phyloP scores from a whole-genome alignment of 2,329 filamentous ascomycete species.

The Alternaria burnsii region DNA sequence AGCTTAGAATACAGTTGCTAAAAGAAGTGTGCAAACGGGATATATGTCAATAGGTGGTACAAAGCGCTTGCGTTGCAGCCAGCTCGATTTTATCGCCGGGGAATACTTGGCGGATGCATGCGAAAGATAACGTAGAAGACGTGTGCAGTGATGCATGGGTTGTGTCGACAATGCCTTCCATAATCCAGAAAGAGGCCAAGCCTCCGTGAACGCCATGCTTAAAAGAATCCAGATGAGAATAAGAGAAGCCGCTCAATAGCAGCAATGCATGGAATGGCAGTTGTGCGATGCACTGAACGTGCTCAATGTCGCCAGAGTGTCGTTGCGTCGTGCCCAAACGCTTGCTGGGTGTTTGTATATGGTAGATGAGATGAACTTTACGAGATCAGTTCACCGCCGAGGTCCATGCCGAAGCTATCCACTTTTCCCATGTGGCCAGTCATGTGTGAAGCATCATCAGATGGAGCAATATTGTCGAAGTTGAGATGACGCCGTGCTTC shows the following conservation, averaged over 20 bases:
- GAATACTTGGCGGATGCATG: conserved; percentile 15
- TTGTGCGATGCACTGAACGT: conserved; percentile 10
- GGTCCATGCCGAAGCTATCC: conserved; percentile 69
- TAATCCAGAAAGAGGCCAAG: conserved; percentile 8
- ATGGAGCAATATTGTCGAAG: conserved; percentile 77
- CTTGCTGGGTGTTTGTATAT: conserved; percentile 16
- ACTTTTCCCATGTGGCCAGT: conserved; percentile 53
- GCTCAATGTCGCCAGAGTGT: conserved; percentile 27
- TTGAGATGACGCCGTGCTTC: conserved; percentile 79
- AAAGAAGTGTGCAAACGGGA: conserved; percentile 23
- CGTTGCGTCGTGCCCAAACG: conserved; percentile 34
- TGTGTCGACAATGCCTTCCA: conserved; percentile 14
- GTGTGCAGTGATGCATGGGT: conserved; percentile 12
- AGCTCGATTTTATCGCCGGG: conserved; percentile 28
- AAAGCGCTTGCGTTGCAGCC: conserved; percentile 33
- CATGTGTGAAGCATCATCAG: conserved; percentile 56
- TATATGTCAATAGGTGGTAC: conserved; percentile 31
- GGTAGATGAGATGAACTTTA: conserved; percentile 38
- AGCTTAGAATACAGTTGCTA: conserved; percentile 19
- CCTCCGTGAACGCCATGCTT: conserved; percentile 33
- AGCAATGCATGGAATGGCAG: conserved; percentile 11
- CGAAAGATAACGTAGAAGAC: conserved; percentile 10
- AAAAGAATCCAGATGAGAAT: conserved; percentile 15
- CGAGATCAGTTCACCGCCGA: conserved; percentile 70
- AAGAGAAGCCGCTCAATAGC: conserved; percentile 12